Base-by-base conservation (phyloP, 2,329 filamentous ascomycete species). In the Cladosporium sp. region DNA sequence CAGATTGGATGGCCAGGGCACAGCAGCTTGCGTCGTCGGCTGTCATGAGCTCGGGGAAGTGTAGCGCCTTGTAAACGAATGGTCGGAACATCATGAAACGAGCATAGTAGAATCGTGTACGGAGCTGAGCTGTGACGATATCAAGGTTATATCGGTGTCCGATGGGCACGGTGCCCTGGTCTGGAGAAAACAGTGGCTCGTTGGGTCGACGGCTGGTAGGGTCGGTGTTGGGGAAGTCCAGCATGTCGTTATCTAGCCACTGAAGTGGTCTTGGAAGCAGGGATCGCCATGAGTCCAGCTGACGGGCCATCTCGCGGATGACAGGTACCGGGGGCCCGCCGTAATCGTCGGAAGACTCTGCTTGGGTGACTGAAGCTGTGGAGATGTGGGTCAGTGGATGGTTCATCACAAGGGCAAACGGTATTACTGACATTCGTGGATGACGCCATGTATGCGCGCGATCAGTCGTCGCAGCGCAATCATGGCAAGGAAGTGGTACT, bases 401-500 rank as follows among this genome's bases (percentile, higher is more conserved):
- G 32, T 54, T 34, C n/a, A n/a, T 8, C 1, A 32, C 23, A 36
- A 16, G 30, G 14, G 34, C 13, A 23, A 16, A 30, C 5, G 25
- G 16, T 11, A 25, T 39, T 16, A 77, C 83, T 76, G 76, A 87
- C 86, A 79, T 67, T 83, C 81, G 65, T 79, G 82, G 30, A 88
- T 79, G 2, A 79, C 78, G 51, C 77, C 77, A 71, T 88, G 83
- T 21, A 87, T 83, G 25, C 83, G 80, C 1, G 81, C 79, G 43
- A 84, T 83, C 2, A 88, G 75, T 26, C 83, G 79, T 23, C 84
- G 79, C 21, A 89, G 78, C 13, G 85, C 83, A 54, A 89, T 84
- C 70, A 88, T 85, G 0, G 86, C 86, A 2, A 84, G 81, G 72
- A 87, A 88, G 69, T 88, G 82, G 66, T 86, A 83, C 67, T 86